phyloP scores from a whole-genome alignment of 352 stramenopile species.

The Pythium oligandrum region DNA sequence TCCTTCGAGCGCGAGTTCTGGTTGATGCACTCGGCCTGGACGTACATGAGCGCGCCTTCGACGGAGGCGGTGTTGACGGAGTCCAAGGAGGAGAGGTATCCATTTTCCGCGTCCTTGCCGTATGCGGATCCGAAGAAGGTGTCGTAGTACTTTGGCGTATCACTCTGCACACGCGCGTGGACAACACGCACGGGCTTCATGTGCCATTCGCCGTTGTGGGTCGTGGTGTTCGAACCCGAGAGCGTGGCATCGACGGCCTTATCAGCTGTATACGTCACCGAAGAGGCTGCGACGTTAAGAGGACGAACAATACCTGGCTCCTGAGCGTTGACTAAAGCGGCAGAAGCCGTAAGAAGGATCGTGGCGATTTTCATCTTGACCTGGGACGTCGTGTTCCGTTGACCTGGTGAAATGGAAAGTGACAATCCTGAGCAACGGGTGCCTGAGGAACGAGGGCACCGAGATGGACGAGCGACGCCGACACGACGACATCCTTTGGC shows the following conservation, averaged over 20 bases:
- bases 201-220: constrained; percentile 18
- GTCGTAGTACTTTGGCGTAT: constrained; percentile 17
- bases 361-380: too few species aligned
- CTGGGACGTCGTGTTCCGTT: too few species aligned
- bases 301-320: neutral
- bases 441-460: too few species aligned
- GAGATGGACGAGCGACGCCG: too few species aligned
- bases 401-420: too few species aligned
- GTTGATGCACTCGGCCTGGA: constrained; percentile 28
- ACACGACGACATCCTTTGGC: too few species aligned
- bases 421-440: too few species aligned
- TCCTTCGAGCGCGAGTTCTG: constrained; percentile 9
- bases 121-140: constrained; percentile 19
- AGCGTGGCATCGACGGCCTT: neutral
- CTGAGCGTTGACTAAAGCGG: too few species aligned
- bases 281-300: neutral
- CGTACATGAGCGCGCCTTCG: constrained; percentile 23
- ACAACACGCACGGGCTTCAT: constrained; percentile 22
- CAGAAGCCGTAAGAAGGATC: too few species aligned
- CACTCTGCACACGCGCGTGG: constrained; percentile 17
- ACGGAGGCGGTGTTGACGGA: constrained; percentile 25
- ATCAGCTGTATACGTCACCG: constrained; percentile 2
- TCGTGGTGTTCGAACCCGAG: constrained; percentile 17
- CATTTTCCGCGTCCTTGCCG: constrained; percentile 3
- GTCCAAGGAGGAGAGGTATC: constrained; percentile 19